Base-by-base conservation (phyloP, 1,284 basidiomycete species). In the Coniferiporia sulphurascens region DNA sequence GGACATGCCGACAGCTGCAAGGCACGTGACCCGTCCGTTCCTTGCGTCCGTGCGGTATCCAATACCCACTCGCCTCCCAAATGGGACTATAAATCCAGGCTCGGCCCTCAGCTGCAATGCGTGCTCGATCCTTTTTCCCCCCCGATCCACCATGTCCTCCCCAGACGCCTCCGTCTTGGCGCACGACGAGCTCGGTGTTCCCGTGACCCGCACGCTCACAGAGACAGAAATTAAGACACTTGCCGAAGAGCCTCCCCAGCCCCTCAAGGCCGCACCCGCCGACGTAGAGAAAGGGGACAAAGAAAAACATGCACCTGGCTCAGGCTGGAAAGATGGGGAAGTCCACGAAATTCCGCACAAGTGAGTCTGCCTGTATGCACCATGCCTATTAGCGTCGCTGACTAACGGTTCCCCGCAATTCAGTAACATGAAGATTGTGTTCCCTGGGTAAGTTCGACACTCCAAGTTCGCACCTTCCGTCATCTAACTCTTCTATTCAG, bases 371-470 rank as follows among this genome's bases (percentile, higher is more conserved):
- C 27, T 12, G 35, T 19, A 41, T 48, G 12, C n/a, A 15, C 2
- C n/a, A 12, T 5, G 19, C 12, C n/a, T 27, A 36, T 27, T 41
- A 35, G 9, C 15, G 22, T 22, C 21, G 12, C 10, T 22, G 19
- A 9, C 38, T 12, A 6, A 45, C n/a, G 13, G n/a, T n/a, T 22
- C 19, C 19, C 15, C 38, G 44, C n/a, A 6, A n/a, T 48, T 13
- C 32, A 62, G 61, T 44, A 62, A 62, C 48, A 55, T 62, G 61
- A 55, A 59, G 19, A 32, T 62, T 32, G 61, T 62, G 12, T 62
- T 62, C 46, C 57, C 61, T 56, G 61, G 58, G 61, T 62, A 56
- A 35, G 61, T 43, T 13, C 15, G 13, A 4, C 8, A 34, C 19
- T 32, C 32, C 6, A 19, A 32, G 12, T 21, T 17, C 27, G 35